Percentiles rank a stretch among this genome's conserved stretches.
Conservation (phyloP, 495 filamentous ascomycete genomes). For the Penicillium steckii region DNA sequence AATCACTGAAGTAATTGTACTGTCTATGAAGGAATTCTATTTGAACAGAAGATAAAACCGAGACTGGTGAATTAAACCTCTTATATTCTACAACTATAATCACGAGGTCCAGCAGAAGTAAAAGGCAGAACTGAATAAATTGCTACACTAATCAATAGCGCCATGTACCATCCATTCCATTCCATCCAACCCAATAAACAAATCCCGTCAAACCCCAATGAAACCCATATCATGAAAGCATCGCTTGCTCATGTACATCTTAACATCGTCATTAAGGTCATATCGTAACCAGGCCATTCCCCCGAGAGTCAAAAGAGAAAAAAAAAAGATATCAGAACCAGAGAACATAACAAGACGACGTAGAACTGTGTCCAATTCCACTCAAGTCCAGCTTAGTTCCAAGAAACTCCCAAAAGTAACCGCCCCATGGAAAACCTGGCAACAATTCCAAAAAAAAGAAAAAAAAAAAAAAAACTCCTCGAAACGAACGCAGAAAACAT, state of each 20-base stretch:
- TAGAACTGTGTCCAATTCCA: no score
- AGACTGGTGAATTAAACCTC: no score
- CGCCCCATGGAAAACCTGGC: constrained; percentile 21
- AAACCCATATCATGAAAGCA: constrained; percentile 35
- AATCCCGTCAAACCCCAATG: constrained; percentile 11
- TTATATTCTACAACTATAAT: no score
- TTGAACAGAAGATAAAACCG: no score
- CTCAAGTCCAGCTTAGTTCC: constrained; percentile 14
- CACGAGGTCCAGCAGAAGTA: no score
- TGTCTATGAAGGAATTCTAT: no score
- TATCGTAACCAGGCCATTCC: constrained; percentile 43
- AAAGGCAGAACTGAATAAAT: constrained; percentile 12
- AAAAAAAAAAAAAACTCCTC: constrained; percentile 22
- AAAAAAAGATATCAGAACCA: constrained; percentile 27
- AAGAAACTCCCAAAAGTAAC: constrained; percentile 35
- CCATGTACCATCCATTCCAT: constrained; percentile 16
- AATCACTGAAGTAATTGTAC: no score
- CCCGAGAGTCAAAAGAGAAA: constrained; percentile 8
- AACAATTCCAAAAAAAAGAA: constrained; percentile 13
- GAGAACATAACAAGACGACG: constrained; percentile 13
- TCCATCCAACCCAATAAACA: constrained; percentile 1
- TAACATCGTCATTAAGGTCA: constrained; percentile 46
- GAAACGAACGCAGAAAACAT: constrained; percentile 15
- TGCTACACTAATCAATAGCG: constrained; percentile 26
- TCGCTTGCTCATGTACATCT: constrained; percentile 48